phyloP scores from a whole-genome alignment of 2,329 filamentous ascomycete genomes.

The Aspergillus jensenii region DNA sequence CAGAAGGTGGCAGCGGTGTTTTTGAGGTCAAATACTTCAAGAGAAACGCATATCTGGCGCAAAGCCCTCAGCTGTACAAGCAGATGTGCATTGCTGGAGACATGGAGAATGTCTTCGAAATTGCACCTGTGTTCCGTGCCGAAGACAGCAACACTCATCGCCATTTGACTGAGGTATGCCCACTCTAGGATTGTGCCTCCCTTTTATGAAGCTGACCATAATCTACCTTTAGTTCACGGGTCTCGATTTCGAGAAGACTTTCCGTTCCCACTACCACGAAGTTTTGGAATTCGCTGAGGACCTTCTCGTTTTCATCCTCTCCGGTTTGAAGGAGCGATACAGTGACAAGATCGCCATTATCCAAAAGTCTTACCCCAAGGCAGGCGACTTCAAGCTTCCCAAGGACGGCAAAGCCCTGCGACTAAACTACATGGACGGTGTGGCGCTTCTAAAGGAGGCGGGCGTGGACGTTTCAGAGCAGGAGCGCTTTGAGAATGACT shows the following conservation, averaged over 20 bases:
- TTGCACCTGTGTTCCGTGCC: conserved; percentile 66
- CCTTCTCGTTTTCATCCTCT: conserved; percentile 51
- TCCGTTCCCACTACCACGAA: conserved; percentile 52
- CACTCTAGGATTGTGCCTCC: not conserved
- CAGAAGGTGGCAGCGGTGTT: conserved; percentile 89
- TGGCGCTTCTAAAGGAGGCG: conserved; percentile 49
- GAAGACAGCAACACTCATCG: conserved; percentile 68
- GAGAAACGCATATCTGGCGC: conserved; percentile 68
- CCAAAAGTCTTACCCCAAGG: conserved; percentile 51
- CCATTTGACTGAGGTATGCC: conserved; percentile 60
- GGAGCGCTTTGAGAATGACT: conserved; percentile 49
- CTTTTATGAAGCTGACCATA: not conserved
- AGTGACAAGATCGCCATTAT: conserved; percentile 47
- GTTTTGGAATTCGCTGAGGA: conserved; percentile 51
- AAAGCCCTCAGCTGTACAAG: conserved; percentile 67
- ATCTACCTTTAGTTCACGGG: conserved; percentile 44
- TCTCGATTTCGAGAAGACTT: conserved; percentile 54
- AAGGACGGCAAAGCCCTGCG: conserved; percentile 51
- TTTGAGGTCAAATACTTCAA: conserved; percentile 91
- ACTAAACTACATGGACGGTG: conserved; percentile 51
- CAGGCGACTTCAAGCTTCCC: conserved; percentile 51
- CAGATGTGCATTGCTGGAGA: conserved; percentile 67
- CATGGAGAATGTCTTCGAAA: conserved; percentile 64
- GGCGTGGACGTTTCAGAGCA: conserved; percentile 52
- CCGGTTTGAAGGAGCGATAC: conserved; percentile 45